These are phyloP conservation scores for Chytriomyces hyalinus DNA, from an alignment of 192 early-diverging fungal genomes.

Conservation along the genomic window DNA sequence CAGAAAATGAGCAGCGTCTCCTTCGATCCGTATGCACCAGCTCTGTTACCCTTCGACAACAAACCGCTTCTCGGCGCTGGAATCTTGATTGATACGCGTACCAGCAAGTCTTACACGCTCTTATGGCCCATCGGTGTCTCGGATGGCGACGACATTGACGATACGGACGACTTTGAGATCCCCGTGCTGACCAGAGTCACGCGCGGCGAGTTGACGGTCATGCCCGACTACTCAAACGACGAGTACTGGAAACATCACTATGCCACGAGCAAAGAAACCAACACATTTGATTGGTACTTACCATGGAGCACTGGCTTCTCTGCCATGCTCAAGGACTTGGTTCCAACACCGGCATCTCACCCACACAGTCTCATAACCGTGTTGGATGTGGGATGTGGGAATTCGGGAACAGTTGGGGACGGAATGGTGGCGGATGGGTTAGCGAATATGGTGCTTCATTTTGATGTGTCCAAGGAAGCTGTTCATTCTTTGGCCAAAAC, in stretches of 20 bases:
- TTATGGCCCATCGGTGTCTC: conserved; percentile 5
- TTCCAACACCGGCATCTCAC: neutral
- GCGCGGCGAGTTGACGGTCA: conserved; percentile 26
- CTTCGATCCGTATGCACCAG: conserved; percentile 23
- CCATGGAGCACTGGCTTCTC: conserved; percentile 27
- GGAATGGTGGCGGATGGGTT: conserved; percentile 26
- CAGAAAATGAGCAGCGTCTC: conserved; percentile 29
- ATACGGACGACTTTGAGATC: neutral
- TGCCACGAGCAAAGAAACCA: conserved; percentile 21
- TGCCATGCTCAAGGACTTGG: neutral
- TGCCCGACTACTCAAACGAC: conserved; percentile 11
- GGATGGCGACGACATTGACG: neutral
- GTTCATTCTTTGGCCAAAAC: conserved; percentile 4
- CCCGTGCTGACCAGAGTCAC: conserved; percentile 3
- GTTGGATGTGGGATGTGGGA: conserved; percentile 35
- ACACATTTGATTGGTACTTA: conserved; percentile 29
- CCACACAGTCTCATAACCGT: neutral
- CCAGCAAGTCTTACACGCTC: conserved; percentile 27
- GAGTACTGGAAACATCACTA: conserved; percentile 34
- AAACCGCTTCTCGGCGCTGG: conserved; percentile 9
- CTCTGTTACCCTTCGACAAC: conserved; percentile 12
- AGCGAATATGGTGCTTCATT: conserved; percentile 14
- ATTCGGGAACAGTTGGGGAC: conserved; percentile 27
- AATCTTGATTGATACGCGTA: conserved; percentile 21
- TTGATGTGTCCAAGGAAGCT: conserved; percentile 18